Conservation (phyloP, 169 alveolate genomes). For the Plasmodium knowlesi region DNA sequence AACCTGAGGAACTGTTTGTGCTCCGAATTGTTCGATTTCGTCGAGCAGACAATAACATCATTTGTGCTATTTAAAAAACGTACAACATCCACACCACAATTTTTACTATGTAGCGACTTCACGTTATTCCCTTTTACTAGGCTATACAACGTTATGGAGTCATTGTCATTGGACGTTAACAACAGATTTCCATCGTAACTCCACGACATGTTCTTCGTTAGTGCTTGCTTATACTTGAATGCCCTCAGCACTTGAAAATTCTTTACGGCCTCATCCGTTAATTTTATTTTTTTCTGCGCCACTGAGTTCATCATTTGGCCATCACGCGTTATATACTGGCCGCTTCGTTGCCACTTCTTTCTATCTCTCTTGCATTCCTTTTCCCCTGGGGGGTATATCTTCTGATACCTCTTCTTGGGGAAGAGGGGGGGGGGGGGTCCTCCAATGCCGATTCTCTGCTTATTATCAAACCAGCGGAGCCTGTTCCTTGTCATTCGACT, state of each 20-base stretch:
- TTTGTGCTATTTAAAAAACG: constrained; percentile 37
- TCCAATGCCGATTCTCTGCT: neutral
- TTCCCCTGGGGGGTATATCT: neutral
- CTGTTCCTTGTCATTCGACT: neutral
- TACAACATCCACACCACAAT: constrained; percentile 65
- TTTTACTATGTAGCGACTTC: constrained; percentile 61
- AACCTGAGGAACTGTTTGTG: constrained; percentile 62
- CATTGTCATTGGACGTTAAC: constrained; percentile 51
- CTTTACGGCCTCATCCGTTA: constrained; percentile 50
- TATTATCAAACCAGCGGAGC: neutral
- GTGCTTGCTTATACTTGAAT: constrained; percentile 42
- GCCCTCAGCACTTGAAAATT: constrained; percentile 48
- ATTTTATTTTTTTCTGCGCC: constrained; percentile 42
- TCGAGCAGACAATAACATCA: constrained; percentile 56
- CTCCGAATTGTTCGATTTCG: constrained; percentile 52
- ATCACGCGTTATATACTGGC: neutral
- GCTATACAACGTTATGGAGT: constrained; percentile 55
- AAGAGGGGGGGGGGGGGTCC: neutral
- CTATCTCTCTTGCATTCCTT: neutral
- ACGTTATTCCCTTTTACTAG: constrained; percentile 20
- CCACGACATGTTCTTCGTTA: constrained; percentile 53
- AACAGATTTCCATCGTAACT: constrained; percentile 49
- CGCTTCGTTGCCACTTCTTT: neutral
- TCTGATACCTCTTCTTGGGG: neutral
- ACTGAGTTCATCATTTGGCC: constrained; percentile 24